Evolutionary conservation across 805 yeast genomes (phyloP), one percentile per base, ranked within the genome.

Genomic region (Hemisphaericaspora nanyangensis): DNA sequence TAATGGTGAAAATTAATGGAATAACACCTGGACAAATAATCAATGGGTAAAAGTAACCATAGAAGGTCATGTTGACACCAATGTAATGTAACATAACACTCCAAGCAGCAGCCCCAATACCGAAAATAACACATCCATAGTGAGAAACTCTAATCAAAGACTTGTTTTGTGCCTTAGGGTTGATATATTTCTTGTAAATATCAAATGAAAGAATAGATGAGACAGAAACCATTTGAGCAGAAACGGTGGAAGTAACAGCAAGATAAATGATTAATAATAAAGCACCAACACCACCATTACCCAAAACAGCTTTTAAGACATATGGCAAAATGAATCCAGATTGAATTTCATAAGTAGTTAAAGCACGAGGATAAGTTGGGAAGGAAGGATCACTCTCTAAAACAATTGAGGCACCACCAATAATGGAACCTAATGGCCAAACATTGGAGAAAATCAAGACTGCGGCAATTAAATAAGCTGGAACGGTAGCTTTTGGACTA

Each of bases 191-290:
- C 60, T 68, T 63, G 55, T 63, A 73, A 40, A 71, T 60, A 50
- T 73, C 79, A 46, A 67, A 73, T 2, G 77, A 69, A 29, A 72
- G 44, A 40, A 66, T 63, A 38, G 65, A 56, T 38, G 66, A 58
- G 20, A 64, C 70, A 3, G 70, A 63, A 30, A 66, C 60, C 60
- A 66, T 48, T 45, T 66, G 65, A 5, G 71, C 68, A 38, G 66
- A 58, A 13, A 62, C 64, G 4, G 71, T 61, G n/a, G 70, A 63
- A 8, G 72, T 66, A 20, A 65, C 70, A 2, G 70, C 66, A 41
- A 65, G 53, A 44, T 62, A 66, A 19, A 66, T 50, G 33, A 63
- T 52, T 28, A 66, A 48, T 18, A 66, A 48, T 24, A 55, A 43
- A 8, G 58, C 66, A 12, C 61, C 68, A 28, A 60, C 50, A 7